Conservation (phyloP, 108 stramenopile genomes). For the Cyclotella cryptica region DNA sequence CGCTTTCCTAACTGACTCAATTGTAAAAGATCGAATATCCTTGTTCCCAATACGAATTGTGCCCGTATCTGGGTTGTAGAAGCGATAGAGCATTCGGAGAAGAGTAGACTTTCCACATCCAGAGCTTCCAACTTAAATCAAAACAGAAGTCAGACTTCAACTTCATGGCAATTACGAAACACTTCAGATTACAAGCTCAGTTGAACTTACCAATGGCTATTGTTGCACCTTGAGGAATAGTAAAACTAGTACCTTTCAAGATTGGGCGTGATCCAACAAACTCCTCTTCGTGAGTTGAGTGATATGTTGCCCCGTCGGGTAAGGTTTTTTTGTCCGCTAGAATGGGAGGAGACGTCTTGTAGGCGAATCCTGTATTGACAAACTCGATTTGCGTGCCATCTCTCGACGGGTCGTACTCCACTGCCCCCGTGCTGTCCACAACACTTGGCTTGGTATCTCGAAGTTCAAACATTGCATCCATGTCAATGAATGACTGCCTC, state of each 20-base stretch:
- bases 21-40: constrained; percentile 72
- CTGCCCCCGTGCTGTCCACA: constrained; percentile 34
- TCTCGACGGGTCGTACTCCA: constrained; percentile 59
- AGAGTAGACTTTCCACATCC: constrained; percentile 95
- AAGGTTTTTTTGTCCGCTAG: background rate
- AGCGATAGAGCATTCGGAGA: constrained; percentile 88
- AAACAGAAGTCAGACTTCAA: too few species aligned
- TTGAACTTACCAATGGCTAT: constrained; percentile 71
- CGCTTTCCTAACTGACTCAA: constrained; percentile 70
- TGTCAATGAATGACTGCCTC: constrained; percentile 94
- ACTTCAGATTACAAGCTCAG: too few species aligned
- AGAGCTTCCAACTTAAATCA: constrained; percentile 72
- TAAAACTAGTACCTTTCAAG: constrained; percentile 73
- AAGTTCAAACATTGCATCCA: constrained; percentile 96
- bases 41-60: constrained; percentile 82
- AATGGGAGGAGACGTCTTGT: constrained; percentile 45
- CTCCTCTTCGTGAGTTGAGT: constrained; percentile 9
- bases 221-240: constrained; percentile 82
- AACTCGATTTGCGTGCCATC: constrained; percentile 79
- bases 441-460: constrained; percentile 72
- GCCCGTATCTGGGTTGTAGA: constrained; percentile 80
- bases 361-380: constrained; percentile 73
- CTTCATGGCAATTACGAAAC: too few species aligned
- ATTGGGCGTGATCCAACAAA: constrained; percentile 51
- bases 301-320: background rate